phyloP scores from a whole-genome alignment of 179 eudicot species.

The Spergularia azorica region DNA sequence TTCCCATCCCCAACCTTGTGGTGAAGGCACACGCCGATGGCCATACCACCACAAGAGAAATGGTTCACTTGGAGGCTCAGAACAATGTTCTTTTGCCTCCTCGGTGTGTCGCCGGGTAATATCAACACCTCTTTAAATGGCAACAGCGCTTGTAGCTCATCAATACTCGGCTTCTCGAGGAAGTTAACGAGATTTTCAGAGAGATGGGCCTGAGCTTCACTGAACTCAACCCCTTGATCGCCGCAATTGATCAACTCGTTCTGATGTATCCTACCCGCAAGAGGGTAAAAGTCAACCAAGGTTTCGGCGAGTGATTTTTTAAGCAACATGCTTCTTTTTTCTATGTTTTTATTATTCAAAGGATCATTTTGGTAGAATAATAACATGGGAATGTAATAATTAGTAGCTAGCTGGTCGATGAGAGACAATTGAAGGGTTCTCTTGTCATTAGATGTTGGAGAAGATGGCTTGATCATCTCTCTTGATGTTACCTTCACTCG shows the following conservation, averaged over 20 bases:
- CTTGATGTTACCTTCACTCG: constrained; percentile 14
- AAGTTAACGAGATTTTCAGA: not conserved
- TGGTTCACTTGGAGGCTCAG: constrained; percentile 26
- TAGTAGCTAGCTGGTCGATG: constrained; percentile 18
- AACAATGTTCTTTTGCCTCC: not conserved
- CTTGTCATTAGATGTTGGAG: constrained; percentile 17
- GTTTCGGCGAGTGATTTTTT: constrained; percentile 5
- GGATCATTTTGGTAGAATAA: constrained; percentile 19
- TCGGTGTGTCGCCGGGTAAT: not conserved
- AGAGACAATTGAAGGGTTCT: constrained; percentile 9
- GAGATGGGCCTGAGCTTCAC: constrained; percentile 20
- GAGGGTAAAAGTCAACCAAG: constrained; percentile 19
- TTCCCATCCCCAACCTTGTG: constrained; percentile 19
- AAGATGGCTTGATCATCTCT: constrained; percentile 28
- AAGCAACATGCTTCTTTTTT: not conserved
- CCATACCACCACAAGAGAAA: constrained; percentile 24
- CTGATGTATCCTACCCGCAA: constrained; percentile 19
- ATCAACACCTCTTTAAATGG: constrained; percentile 10
- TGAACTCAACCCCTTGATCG: constrained; percentile 12
- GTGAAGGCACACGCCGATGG: constrained; percentile 6
- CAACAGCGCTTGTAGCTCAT: not conserved
- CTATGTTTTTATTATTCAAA: too few species aligned
- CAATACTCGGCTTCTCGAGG: not conserved
- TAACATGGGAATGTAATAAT: constrained; percentile 2
- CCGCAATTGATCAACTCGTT: not conserved